Base-by-base conservation (phyloP, 371 early-diverging fungal genomes). In the Lichtheimia corymbifera region DNA sequence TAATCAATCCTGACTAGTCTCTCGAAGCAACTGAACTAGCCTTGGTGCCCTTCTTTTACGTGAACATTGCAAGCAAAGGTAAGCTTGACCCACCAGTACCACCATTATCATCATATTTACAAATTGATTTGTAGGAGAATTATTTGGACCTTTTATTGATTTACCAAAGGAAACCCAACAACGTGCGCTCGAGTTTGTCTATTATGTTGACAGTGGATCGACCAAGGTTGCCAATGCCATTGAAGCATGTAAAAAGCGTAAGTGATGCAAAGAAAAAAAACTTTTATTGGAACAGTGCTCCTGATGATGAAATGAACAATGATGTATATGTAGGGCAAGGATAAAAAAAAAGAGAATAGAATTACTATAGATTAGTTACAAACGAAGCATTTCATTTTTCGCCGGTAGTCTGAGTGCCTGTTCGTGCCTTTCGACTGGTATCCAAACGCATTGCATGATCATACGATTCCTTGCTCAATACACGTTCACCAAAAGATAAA, bases 181-280 rank as follows among this genome's bases (percentile, higher is more conserved):
- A 25, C 68, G 80, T 9, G 84, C 82, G 28, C 58, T 83, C 40
- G 82, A 83, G 58, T 80, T 80, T 65, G 71, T 83, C 18, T 70
- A 65, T 58, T 83, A 77, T 65, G 55, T 75, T 0, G 57, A 64
- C 62, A 68, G 66, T 30, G 58, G 58, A 43, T 64, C 72, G 22
- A 55, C 61, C n/a, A 76, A 70, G 24, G 63, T 76, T 50, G 57
- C 59, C 7, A 30, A 44, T 41, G 73, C 76, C 22, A 56, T 74
- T 49, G 17, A 58, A 35, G 57, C 59, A 56, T 70, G 68, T 45
- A 59, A 59, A 50, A 45, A 65, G 11, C 41, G 58, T 41, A 57
- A 54, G 47, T 47, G 22, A 7, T 47, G 11, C 47, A 47, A n/a
- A 47, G 6, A 28, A 12, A 30, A 27, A 15, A 15, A 53, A 28